These are phyloP conservation scores for Melanomma pulvis-pyrius DNA, from an alignment of 495 filamentous ascomycete species.

Conservation along the genomic window DNA sequence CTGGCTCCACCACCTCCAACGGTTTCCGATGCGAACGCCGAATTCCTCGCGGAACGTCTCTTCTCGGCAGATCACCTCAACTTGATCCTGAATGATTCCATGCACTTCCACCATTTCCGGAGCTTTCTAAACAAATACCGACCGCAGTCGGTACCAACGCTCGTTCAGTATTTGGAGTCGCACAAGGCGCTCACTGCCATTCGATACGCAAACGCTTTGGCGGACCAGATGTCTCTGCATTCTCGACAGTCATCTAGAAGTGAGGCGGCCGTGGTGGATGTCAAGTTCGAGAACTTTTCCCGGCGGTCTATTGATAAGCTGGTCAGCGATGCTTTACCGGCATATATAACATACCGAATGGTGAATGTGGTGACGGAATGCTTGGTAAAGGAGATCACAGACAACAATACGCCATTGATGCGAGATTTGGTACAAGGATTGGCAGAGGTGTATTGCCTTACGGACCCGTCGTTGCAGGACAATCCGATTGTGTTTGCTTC, in stretches of 20 bases:
- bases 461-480: slow-evolving; percentile 43
- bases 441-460: slow-evolving; percentile 47
- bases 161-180: slow-evolving; percentile 42
- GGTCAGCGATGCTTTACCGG: slow-evolving; percentile 43
- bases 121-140: slow-evolving; percentile 42
- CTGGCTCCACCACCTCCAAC: slow-evolving; percentile 44
- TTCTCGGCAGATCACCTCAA: slow-evolving; percentile 46
- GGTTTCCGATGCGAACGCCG: slow-evolving; percentile 40
- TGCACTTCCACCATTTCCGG: slow-evolving; percentile 32
- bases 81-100: slow-evolving; percentile 41
- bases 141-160: slow-evolving; percentile 37
- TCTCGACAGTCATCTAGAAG: slow-evolving; percentile 17
- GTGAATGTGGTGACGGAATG: slow-evolving; percentile 43
- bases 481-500: slow-evolving; percentile 47
- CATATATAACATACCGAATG: slow-evolving; percentile 44
- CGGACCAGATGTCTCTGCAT: slow-evolving; percentile 26
- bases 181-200: slow-evolving; percentile 45
- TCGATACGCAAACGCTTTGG: slow-evolving; percentile 45
- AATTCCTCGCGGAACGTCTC: slow-evolving; percentile 38
- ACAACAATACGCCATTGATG: slow-evolving; percentile 44
- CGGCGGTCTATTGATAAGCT: slow-evolving; percentile 39
- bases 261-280: slow-evolving; percentile 36
- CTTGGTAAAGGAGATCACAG: slow-evolving; percentile 46
- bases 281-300: slow-evolving; percentile 39
- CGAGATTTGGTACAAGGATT: slow-evolving; percentile 44